A percentile compares a stretch with the other conserved stretches of the same genome.
These are phyloP conservation scores for Boeremia exigua DNA, from an alignment of 2,329 filamentous ascomycete genomes.

Conservation along the genomic window DNA sequence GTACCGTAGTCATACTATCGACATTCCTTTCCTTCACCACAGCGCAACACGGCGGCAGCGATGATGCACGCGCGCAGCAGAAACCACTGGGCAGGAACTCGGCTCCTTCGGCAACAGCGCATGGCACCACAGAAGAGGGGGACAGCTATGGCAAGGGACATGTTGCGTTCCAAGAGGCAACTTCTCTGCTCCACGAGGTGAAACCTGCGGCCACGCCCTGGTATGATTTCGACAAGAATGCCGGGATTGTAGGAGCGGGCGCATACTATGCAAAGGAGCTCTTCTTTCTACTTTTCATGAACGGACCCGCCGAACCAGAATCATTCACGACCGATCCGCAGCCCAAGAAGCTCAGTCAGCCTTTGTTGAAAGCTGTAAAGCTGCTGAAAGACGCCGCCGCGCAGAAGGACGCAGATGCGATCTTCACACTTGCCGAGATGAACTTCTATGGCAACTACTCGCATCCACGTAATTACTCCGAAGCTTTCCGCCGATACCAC, in stretches of 20 bases:
- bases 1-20: conserved; percentile 38
- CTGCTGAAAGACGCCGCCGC: conserved; percentile 65
- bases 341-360: conserved; percentile 55
- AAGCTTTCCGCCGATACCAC: conserved; percentile 82
- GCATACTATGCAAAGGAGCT: conserved; percentile 68
- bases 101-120: conserved; percentile 23
- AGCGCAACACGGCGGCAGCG: conserved; percentile 32
- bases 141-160: conserved; percentile 26
- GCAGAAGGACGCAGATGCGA: conserved; percentile 74
- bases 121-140: conserved; percentile 20
- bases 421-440: conserved; percentile 89
- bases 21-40: conserved; percentile 35
- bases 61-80: conserved; percentile 31
- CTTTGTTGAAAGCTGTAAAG: conserved; percentile 63
- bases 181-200: conserved; percentile 50
- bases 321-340: conserved; percentile 47
- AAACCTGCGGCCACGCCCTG: conserved; percentile 49
- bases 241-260: conserved; percentile 63
- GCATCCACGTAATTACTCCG: conserved; percentile 79
- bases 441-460: conserved; percentile 97
- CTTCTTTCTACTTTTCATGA: conserved; percentile 70
- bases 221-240: conserved; percentile 57
- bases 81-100: conserved; percentile 29
- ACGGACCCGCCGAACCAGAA: conserved; percentile 60
- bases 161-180: conserved; percentile 49